Base-by-base conservation (phyloP, 164 flowering plant species). In the Sedum album region DNA sequence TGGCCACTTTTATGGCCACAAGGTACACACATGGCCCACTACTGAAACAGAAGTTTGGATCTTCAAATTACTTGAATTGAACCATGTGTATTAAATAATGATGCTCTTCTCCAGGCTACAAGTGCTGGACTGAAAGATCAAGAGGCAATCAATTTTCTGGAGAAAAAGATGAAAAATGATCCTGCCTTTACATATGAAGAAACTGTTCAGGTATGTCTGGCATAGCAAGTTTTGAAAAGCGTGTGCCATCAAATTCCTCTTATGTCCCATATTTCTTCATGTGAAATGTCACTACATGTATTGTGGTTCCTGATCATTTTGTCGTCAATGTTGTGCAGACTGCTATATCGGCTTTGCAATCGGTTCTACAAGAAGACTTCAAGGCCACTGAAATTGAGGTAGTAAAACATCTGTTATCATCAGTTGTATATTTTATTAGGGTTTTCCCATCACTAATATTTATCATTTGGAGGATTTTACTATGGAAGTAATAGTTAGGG, bases 351-450 rank as follows among this genome's bases (percentile, higher is more conserved):
- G 98, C 98, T 21, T 79, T 93, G 72, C 98, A 93, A 76, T 89
- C 94, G 57, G 97, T 91, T 74, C 82, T 93, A 17, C 98, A 93
- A 68, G 98, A 93, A 76, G 97, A 93, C 72, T 93, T 93, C 78
- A 93, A 91, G 85, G 84, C 98, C 53, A 93, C 74, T 74, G 98
- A 93, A 73, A 93, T 93, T 66, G 98, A 93, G 97, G 98, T 93
- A 86, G 20, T 31, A 15, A 28, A 57, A 31, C 42, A 64, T 23
- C 21, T 20, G 57, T 31, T 31, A 17, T 25, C 31, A 18, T 7
- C 25, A 49, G 1, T 46, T 17, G 33, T 42, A 42, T 46, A 8
- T 46, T 13, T 30, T 15, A 31, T n/a, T 23, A 30, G 46, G 20
- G 14, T 21, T 23, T 38, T 23, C 13, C 38, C 42, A 17, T 23